phyloP scores from a whole-genome alignment of 805 yeast species.

The Ogataea haglerorum region DNA sequence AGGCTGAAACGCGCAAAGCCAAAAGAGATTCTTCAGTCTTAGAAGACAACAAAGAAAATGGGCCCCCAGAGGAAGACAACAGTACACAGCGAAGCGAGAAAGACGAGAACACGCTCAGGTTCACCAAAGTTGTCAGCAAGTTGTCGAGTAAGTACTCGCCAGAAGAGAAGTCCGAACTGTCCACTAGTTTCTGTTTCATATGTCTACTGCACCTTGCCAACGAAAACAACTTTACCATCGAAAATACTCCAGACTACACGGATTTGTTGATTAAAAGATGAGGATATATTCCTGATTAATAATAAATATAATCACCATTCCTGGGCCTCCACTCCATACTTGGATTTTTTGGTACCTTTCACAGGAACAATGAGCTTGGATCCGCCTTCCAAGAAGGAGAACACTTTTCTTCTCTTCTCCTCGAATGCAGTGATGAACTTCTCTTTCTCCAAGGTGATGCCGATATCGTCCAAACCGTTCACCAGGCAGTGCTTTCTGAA shows the following conservation, averaged over 20 bases:
- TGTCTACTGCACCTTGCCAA: conserved; percentile 49
- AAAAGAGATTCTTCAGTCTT: conserved; percentile 32
- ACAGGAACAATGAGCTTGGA: conserved; percentile 62
- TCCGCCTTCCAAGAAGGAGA: conserved; percentile 93
- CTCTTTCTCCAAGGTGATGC: conserved; percentile 89
- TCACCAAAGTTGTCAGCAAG: conserved; percentile 35
- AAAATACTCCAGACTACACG: conserved; percentile 33
- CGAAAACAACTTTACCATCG: conserved; percentile 43
- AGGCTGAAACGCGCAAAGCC: conserved; percentile 21
- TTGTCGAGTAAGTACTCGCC: conserved; percentile 36
- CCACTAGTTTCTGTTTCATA: conserved; percentile 50
- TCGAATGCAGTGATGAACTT: conserved; percentile 72
- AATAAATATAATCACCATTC: conserved; percentile 54
- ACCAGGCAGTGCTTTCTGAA: conserved; percentile 94
- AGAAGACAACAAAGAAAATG: conserved; percentile 20
- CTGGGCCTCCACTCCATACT: conserved; percentile 63
- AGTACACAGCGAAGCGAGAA: conserved; percentile 3
- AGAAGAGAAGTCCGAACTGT: conserved; percentile 39
- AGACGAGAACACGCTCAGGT: conserved; percentile 21
- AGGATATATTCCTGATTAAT: conserved; percentile 1
- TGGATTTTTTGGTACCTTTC: conserved; percentile 64
- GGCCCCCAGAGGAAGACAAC: conserved; percentile 1
- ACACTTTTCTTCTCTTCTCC: conserved; percentile 67
- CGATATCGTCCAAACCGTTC: conserved; percentile 96
- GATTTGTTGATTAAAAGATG: conserved; percentile 35